A percentile compares a stretch with the other conserved stretches of the same genome.
Conservation (phyloP, 768 basidiomycete genomes). For the Pilatotrama ljubarskyi region DNA sequence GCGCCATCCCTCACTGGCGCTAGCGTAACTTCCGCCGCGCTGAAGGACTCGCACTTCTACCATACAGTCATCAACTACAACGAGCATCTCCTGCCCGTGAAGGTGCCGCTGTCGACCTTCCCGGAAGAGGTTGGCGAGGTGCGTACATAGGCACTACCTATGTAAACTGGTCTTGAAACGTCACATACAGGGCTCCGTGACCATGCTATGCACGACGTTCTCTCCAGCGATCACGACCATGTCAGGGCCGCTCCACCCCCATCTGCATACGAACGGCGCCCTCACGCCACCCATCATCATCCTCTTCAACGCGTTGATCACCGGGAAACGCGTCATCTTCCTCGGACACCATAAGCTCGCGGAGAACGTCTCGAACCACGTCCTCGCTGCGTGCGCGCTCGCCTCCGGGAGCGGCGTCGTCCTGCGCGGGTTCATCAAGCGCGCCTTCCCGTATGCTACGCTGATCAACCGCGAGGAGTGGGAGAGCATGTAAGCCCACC, state of each 20-base stretch:
- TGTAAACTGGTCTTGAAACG: no score
- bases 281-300: conserved; percentile 93
- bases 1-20: conserved; percentile 24
- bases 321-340: conserved; percentile 95
- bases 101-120: conserved; percentile 87
- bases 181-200: conserved; percentile 77
- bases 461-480: conserved; percentile 86
- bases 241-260: conserved; percentile 81
- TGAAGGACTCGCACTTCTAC: conserved; percentile 93
- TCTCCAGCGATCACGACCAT: conserved; percentile 56
- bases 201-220: conserved; percentile 86
- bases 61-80: conserved; percentile 84
- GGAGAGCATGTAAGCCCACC: conserved; percentile 72
- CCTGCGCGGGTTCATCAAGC: conserved; percentile 83
- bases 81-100: conserved; percentile 83
- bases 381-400: conserved; percentile 91
- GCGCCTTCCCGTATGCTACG: conserved; percentile 95
- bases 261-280: conserved; percentile 89
- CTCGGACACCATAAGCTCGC: conserved; percentile 89
- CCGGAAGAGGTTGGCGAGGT: conserved; percentile 97
- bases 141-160: conserved; percentile 28
- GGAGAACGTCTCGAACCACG: conserved; percentile 86
- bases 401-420: conserved; percentile 87
- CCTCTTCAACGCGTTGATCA: conserved; percentile 93
- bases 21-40: conserved; percentile 23